Base-by-base conservation (phyloP, 2,329 filamentous ascomycete species). In the Orbilia brochopaga region DNA sequence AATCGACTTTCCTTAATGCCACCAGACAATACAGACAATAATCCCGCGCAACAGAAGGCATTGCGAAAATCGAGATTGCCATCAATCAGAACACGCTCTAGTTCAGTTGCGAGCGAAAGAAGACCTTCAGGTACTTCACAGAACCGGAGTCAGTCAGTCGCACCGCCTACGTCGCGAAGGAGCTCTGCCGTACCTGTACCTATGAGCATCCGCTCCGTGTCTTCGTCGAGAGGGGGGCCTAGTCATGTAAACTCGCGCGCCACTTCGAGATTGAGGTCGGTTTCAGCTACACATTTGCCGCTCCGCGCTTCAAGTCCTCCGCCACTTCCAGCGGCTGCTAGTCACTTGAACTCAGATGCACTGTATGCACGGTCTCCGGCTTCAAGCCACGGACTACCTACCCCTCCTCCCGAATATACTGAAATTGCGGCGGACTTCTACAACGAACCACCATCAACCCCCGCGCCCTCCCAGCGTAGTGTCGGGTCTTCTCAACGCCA, bases 321-420 rank as follows among this genome's bases (percentile, higher is more conserved):
- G 1, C 60, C 60, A 13, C 32, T 72, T 23, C 60, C 67, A 3
- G 24, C 58, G 23, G 44, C 50, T 17, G 50, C 60, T 4, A 57
- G 10, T 40, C 37, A 23, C 17, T 23, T 72, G 1, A 54, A 65
- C 64, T 42, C 64, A 10, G 30, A 60, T 35, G 55, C 61, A 7
- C 60, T 60, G 0, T 40, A 21, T 21, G 44, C 55, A n/a, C 67
- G 19, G 15, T 44, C 61, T 44, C 19, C 19, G n/a, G 37, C 48
- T 1, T 32, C 50, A 3, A 59, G 40, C 15, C 21, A 65, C 17
- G 60, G 60, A 6, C 53, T 72, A n/a, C 67, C 67, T 13, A 65
- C 67, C 3, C 67, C 67, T 10, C 67, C 67, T 10, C 67, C 67
- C 46, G 67, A 72, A 42, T 72, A 72, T 42, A 72, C 67, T 7